These are phyloP conservation scores for Calonectria fujianensis DNA, from an alignment of 2,329 filamentous ascomycete genomes.

Conservation along the genomic window DNA sequence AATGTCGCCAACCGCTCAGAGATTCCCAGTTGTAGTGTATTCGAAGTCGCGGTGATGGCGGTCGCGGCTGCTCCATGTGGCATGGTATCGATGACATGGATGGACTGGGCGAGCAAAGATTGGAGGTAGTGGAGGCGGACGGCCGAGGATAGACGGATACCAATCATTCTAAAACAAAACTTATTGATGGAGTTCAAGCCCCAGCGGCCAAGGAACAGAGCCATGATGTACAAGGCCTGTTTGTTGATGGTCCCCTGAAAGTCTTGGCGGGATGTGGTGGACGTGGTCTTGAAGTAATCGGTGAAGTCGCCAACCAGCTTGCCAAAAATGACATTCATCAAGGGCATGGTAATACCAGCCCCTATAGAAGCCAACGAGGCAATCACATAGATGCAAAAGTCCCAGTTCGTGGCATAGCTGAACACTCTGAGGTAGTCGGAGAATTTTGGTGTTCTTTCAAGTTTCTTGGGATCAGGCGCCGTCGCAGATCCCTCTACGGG, in stretches of 20 bases:
- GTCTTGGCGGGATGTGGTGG: slow-evolving; percentile 33
- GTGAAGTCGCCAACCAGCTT: slow-evolving; percentile 57
- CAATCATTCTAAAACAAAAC: slow-evolving; percentile 66
- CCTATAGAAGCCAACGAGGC: slow-evolving; percentile 58
- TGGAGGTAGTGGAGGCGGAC: slow-evolving; percentile 70
- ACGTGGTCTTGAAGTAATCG: slow-evolving; percentile 51
- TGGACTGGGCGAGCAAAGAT: slow-evolving; percentile 69
- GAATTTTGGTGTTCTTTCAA: slow-evolving; percentile 43
- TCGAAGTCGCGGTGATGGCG: slow-evolving; percentile 72
- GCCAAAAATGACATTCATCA: slow-evolving; percentile 63
- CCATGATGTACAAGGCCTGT: slow-evolving; percentile 55
- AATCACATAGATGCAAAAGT: slow-evolving; percentile 54
- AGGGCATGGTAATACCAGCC: slow-evolving; percentile 58
- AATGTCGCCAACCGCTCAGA: slow-evolving; percentile 70
- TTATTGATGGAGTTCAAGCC: slow-evolving; percentile 50
- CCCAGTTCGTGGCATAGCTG: slow-evolving; percentile 57
- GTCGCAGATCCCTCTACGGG: slow-evolving; percentile 3
- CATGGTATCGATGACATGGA: slow-evolving; percentile 70
- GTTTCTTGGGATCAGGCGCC: not conserved
- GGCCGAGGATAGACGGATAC: slow-evolving; percentile 70
- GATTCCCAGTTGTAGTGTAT: slow-evolving; percentile 72
- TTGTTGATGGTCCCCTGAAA: slow-evolving; percentile 42
- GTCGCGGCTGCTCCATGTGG: slow-evolving; percentile 71
- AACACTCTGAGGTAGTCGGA: slow-evolving; percentile 55
- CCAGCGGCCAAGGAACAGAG: slow-evolving; percentile 51